Base-by-base conservation (phyloP, 345 rosid genomes). In the Geranium brycei region DNA sequence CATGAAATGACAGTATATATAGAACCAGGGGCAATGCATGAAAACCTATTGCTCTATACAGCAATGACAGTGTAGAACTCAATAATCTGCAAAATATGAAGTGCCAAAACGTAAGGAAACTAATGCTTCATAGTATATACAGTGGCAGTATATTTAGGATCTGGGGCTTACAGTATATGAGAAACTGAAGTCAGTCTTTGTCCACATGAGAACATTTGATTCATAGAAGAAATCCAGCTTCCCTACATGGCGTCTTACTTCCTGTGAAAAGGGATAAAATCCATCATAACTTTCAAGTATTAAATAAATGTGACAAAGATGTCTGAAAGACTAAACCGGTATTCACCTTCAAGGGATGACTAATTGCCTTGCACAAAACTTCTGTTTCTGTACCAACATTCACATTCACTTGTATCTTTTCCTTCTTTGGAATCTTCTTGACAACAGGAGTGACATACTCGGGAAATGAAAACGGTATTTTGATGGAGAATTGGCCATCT, bases 161-260 rank as follows among this genome's bases (percentile, higher is more conserved):
- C n/a, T 7, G 61, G 47, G 38, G 66, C 84, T 77, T 87, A 90
- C 99, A 64, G 78, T 55, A 61, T 81, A 93, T 67, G 95, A 78
- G 71, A 86, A 81, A 77, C 72, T 80, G 64, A 93, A 80, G 77
- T 93, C 96, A 14, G 68, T 53, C 64, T 73, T 76, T 0, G 95
- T 82, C 99, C 99, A 93, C 40, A 73, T 69, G 23, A 88, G 88
- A 79, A 93, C 91, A 62, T 88, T 90, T 65, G 89, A 72, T 80
- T 88, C 99, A 76, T 88, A 81, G 15, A 74, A 66, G 77, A 79
- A 88, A 64, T 83, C 72, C 75, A 88, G 69, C 60, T 76, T 81
- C 64, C 96, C 96, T 2, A 71, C 82, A 1, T 77, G 80, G 57
- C 89, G 81, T 30, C 75, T 70, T 69, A 82, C 66, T 78, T 88